phyloP scores from a whole-genome alignment of 1,284 basidiomycete genomes.

The Porogramme epimiltina region DNA sequence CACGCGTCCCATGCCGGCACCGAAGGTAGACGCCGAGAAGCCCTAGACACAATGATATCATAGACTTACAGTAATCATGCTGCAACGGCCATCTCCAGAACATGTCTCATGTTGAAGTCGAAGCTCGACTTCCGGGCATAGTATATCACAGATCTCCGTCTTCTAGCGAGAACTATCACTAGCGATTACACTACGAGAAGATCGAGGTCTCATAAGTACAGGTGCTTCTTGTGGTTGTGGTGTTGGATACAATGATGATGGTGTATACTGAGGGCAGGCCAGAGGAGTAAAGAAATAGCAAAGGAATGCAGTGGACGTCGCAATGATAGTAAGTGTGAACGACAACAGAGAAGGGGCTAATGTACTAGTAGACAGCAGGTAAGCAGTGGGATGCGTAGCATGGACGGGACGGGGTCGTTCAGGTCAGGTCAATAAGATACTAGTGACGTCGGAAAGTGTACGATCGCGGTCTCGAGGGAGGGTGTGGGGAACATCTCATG shows the following conservation, averaged over 20 bases:
- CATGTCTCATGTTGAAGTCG: no score
- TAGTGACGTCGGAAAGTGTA: not conserved
- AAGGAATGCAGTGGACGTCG: slow-evolving; percentile 13
- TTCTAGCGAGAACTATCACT: slow-evolving; percentile 20
- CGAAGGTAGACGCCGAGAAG: no score
- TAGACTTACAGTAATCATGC: no score
- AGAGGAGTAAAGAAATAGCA: slow-evolving; percentile 8
- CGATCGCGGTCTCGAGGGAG: not conserved
- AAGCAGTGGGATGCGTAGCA: slow-evolving; percentile 10
- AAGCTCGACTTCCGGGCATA: no score
- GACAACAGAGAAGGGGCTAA: slow-evolving; percentile 5
- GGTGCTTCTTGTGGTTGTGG: slow-evolving; percentile 4
- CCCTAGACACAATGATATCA: no score
- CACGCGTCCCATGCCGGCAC: no score
- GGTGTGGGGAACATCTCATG: slow-evolving; percentile 33
- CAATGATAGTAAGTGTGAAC: slow-evolving; percentile 20
- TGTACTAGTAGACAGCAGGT: slow-evolving; percentile 16
- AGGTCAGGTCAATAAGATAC: slow-evolving; percentile 16
- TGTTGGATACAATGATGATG: slow-evolving; percentile 20
- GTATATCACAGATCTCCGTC: no score
- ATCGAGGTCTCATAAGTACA: slow-evolving; percentile 20
- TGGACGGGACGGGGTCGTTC: slow-evolving; percentile 3
- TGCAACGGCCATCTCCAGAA: no score
- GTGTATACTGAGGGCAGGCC: slow-evolving; percentile 3
- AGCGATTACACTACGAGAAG: slow-evolving; percentile 19